Base-by-base conservation (phyloP, 352 stramenopile species). In the Globisporangium lucens region DNA sequence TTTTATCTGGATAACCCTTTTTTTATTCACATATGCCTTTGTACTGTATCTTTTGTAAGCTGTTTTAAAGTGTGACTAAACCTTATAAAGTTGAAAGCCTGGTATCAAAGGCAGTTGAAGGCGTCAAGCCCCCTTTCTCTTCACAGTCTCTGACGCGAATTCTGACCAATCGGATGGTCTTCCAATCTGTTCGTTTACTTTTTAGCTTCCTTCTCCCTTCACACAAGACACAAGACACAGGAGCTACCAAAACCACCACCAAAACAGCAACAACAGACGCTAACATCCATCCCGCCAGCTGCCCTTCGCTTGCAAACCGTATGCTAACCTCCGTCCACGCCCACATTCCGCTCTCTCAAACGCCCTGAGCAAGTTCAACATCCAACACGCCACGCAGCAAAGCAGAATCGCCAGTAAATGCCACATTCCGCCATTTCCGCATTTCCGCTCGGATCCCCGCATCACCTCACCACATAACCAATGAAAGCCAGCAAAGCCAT, bases 181-280 rank as follows among this genome's bases (percentile, higher is more conserved):
- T 65, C 60, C 60, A 33, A 65, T 65, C 60, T 36, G n/a, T 65
- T 65, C 60, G 60, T 58, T 65, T 65, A 65, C 60, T 57, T 47
- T 51, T 65, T 49, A 30, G 60, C 60, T 65, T 57, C 60, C 17
- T 51, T 51, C 17, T 51, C n/a, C 43, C 43, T 51, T 51, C 15
- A n/a, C 41, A 47, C 38, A 20, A n/a, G 13, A 47, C 38, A 20
- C 38, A 47, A 47, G 13, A 47, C 13, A 20, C 15, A 56, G 4
- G 29, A 60, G 36, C 17, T 30, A 55, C 47, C 22, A 36, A 30
- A 17, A 36, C n/a, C 43, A 57, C 59, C 41, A 65, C 59, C 41
- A 65, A 56, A 65, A 65, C 35, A 17, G 30, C 27, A 30, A 22
- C 29, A 24, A n/a, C 56, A 15, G 7, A 29, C 27, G 15, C 17